phyloP scores from a whole-genome alignment of 257 asterid genomes.

The Rubia yunnanensis region DNA sequence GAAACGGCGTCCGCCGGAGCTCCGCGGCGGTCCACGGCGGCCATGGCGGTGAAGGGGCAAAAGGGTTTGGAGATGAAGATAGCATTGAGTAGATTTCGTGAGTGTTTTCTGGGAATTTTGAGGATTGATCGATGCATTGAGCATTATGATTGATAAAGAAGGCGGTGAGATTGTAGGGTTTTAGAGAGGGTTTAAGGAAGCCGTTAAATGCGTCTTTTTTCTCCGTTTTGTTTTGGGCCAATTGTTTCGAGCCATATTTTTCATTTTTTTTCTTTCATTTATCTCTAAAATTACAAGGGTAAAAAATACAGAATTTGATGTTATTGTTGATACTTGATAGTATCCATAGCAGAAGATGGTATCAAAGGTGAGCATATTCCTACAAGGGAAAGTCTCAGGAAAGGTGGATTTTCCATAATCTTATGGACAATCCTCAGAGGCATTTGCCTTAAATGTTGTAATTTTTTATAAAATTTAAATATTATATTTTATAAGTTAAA shows the following conservation, averaged over 20 bases:
- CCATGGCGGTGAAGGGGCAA: constrained; percentile 22
- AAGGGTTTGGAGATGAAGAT: constrained; percentile 12
- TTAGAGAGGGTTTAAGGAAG: constrained; percentile 14
- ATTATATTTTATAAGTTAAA: no score
- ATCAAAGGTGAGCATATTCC: no score
- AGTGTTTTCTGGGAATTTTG: constrained; percentile 21
- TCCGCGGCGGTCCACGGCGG: constrained; percentile 19
- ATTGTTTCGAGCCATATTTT: neutral
- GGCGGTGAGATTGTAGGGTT: neutral
- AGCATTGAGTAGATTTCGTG: constrained; percentile 20
- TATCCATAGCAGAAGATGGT: no score
- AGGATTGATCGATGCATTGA: constrained; percentile 33
- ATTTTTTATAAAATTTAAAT: no score
- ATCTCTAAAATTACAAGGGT: no score
- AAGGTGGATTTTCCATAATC: no score
- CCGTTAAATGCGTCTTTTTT: neutral
- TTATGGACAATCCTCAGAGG: no score
- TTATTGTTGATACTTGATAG: no score
- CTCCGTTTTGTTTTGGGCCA: neutral
- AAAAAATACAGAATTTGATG: no score
- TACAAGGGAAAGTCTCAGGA: no score
- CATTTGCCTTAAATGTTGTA: no score
- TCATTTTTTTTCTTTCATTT: neutral
- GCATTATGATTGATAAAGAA: neutral
- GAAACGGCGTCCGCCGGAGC: constrained; percentile 22